Conservation (phyloP, 1,284 basidiomycete genomes). For the Meripilus lineatus region DNA sequence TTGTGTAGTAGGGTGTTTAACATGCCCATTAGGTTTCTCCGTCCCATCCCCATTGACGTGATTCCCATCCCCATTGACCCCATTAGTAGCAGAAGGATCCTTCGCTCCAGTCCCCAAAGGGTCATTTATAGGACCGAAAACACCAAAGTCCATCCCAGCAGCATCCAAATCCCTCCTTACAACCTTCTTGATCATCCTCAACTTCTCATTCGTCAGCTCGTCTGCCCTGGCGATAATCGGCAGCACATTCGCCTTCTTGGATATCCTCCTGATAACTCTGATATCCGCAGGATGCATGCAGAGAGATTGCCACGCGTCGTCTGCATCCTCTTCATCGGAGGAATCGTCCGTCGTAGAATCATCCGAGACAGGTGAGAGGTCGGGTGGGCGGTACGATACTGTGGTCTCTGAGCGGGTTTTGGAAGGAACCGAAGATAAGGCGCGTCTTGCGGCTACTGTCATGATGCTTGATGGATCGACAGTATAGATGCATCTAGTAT, state of each 20-base stretch:
- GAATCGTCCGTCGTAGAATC: conserved; percentile 30
- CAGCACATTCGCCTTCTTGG: conserved; percentile 67
- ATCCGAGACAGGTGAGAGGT: conserved; percentile 41
- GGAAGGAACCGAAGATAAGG: conserved; percentile 40
- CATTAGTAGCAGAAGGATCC: neutral
- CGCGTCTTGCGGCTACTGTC: conserved; percentile 44
- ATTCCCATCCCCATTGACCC: conserved; percentile 11
- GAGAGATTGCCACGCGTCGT: conserved; percentile 32
- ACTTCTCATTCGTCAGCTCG: conserved; percentile 69
- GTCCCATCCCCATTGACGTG: conserved; percentile 21
- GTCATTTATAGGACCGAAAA: conserved; percentile 48
- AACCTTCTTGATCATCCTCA: conserved; percentile 61
- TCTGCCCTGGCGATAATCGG: conserved; percentile 75
- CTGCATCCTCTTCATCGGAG: conserved; percentile 31
- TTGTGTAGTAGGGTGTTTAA: conserved; percentile 21
- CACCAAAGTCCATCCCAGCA: conserved; percentile 66
- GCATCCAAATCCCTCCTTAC: conserved; percentile 58
- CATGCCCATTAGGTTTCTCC: conserved; percentile 21
- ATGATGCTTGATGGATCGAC: conserved; percentile 72
- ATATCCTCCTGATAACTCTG: conserved; percentile 67
- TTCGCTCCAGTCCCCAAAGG: conserved; percentile 4
- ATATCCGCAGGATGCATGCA: conserved; percentile 74
- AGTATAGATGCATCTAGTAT: conserved; percentile 70
- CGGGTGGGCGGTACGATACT: conserved; percentile 48
- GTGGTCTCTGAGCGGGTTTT: conserved; percentile 59